These are phyloP conservation scores for Cystofilobasidium capitatum DNA, from an alignment of 768 basidiomycete genomes.

Conservation along the genomic window DNA sequence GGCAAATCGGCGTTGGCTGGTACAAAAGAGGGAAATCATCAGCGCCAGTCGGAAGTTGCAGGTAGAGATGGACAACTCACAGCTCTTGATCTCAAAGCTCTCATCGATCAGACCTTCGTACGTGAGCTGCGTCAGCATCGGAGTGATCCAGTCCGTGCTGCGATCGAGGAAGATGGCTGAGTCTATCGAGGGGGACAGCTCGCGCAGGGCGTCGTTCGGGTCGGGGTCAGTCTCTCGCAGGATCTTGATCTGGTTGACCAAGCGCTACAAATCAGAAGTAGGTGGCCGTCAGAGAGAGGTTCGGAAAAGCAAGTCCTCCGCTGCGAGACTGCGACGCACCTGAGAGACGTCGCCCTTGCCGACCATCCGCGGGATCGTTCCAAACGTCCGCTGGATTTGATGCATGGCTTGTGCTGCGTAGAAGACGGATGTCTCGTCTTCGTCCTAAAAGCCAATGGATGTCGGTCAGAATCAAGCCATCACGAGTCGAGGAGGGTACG, in stretches of 20 bases:
- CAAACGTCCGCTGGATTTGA: constrained; percentile 71
- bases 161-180: constrained; percentile 82
- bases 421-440: constrained; percentile 80
- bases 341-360: constrained; percentile 75
- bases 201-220: constrained; percentile 40
- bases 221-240: constrained; percentile 43
- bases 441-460: constrained; percentile 51
- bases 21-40: constrained; percentile 33
- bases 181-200: constrained; percentile 57
- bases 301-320: neutral
- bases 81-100: constrained; percentile 76
- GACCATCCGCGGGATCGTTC: constrained; percentile 78
- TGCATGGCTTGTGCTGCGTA: constrained; percentile 76
- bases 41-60: constrained; percentile 43
- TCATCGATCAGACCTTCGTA: constrained; percentile 96
- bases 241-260: constrained; percentile 61
- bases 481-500: constrained; percentile 35
- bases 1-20: constrained; percentile 27
- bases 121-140: constrained; percentile 86
- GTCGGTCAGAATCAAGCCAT: neutral
- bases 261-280: constrained; percentile 47
- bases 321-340: constrained; percentile 30
- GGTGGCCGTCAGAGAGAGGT: neutral
- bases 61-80: constrained; percentile 44
- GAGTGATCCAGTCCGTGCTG: constrained; percentile 87